Conservation (phyloP, 23 red algal genomes). For the Gracilariopsis chorda region DNA sequence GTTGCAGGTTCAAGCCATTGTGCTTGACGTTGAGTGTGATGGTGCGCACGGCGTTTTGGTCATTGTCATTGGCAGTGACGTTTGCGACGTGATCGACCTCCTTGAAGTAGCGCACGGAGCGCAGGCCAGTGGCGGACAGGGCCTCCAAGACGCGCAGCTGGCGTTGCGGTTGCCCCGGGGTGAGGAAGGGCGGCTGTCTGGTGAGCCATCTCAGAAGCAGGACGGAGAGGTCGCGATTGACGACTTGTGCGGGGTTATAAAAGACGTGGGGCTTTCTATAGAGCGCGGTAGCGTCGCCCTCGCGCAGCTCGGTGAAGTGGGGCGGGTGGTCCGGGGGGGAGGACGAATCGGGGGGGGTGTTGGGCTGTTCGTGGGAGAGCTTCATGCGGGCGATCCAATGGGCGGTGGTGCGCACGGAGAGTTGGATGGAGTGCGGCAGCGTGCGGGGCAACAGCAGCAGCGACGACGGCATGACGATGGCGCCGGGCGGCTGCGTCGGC, state of each 20-base stretch:
- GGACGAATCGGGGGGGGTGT: neutral
- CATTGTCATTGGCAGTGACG: slow-evolving; percentile 92
- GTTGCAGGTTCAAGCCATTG: slow-evolving; percentile 54
- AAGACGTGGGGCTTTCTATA: slow-evolving; percentile 82
- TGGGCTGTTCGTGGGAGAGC: neutral
- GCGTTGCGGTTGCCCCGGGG: neutral
- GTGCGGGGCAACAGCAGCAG: neutral
- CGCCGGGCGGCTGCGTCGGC: neutral
- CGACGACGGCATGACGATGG: neutral
- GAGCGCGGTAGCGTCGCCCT: slow-evolving; percentile 73
- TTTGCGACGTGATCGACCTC: slow-evolving; percentile 69
- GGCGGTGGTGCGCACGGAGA: neutral
- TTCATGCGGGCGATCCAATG: slow-evolving; percentile 8
- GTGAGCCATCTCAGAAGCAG: slow-evolving; percentile 69
- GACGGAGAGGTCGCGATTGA: slow-evolving; percentile 96
- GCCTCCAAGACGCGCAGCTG: slow-evolving; percentile 56
- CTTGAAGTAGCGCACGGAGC: slow-evolving; percentile 84
- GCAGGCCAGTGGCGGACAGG: slow-evolving; percentile 89
- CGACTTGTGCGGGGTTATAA: slow-evolving; percentile 97
- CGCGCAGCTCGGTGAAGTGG: slow-evolving; percentile 56
- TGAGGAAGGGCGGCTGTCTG: neutral
- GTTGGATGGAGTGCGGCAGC: neutral
- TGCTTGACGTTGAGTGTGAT: slow-evolving; percentile 68
- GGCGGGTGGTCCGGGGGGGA: neutral
- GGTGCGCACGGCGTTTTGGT: slow-evolving; percentile 58